These are phyloP conservation scores for Obelidium mucronatum DNA, from an alignment of 192 early-diverging fungal species.

Conservation along the genomic window DNA sequence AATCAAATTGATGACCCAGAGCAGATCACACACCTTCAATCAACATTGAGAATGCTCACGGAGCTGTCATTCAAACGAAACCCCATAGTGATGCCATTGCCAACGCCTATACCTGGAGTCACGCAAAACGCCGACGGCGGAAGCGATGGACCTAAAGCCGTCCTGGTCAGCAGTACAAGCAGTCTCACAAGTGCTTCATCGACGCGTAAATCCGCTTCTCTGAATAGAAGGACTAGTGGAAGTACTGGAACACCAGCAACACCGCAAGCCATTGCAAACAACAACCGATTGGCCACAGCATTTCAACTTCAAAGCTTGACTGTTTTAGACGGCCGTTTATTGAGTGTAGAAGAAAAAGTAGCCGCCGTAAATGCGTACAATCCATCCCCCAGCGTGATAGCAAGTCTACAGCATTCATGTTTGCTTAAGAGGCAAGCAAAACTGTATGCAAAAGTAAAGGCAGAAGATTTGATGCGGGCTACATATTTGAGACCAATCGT, in stretches of 20 bases:
- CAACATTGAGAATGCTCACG: slow-evolving; percentile 41
- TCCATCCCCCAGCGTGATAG: slow-evolving; percentile 55
- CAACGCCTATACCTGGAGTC: slow-evolving; percentile 28
- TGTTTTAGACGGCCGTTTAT: slow-evolving; percentile 51
- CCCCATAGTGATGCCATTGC: slow-evolving; percentile 38
- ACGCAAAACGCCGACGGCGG: background rate
- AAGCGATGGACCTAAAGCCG: background rate
- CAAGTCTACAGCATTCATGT: slow-evolving; percentile 54
- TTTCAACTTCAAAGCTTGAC: slow-evolving; percentile 51
- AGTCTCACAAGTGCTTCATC: background rate
- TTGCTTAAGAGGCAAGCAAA: slow-evolving; percentile 43
- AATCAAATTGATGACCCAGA: slow-evolving; percentile 44
- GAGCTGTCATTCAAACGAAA: slow-evolving; percentile 45
- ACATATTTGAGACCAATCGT: slow-evolving; percentile 57
- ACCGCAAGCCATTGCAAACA: background rate
- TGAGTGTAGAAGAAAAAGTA: slow-evolving; percentile 61
- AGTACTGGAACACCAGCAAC: background rate
- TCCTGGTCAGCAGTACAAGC: background rate
- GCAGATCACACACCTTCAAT: slow-evolving; percentile 36
- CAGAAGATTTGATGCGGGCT: slow-evolving; percentile 50
- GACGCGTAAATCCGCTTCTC: background rate
- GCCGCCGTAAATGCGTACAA: slow-evolving; percentile 55
- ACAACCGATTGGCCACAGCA: slow-evolving; percentile 45
- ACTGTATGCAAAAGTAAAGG: slow-evolving; percentile 48
- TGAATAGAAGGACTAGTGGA: background rate